These are phyloP conservation scores for Fusarium annulatum DNA, from an alignment of 2,329 filamentous ascomycete species.

Conservation along the genomic window DNA sequence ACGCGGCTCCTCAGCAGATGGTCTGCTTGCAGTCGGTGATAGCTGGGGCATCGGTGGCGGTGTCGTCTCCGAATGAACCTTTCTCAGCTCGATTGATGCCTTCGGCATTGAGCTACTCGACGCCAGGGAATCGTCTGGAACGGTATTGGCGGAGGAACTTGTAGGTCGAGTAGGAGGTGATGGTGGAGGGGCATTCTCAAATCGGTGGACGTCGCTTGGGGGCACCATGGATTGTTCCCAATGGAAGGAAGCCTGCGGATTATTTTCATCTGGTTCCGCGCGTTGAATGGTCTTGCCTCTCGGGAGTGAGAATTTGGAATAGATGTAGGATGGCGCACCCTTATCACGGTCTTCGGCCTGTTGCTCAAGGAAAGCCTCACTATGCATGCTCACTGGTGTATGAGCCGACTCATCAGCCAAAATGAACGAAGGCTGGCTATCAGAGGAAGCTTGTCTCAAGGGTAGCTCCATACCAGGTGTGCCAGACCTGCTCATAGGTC, in stretches of 20 bases:
- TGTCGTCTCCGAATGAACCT: conserved; percentile 60
- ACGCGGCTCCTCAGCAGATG: conserved; percentile 57
- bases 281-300: conserved; percentile 83
- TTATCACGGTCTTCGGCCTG: conserved; percentile 60
- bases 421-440: conserved; percentile 73
- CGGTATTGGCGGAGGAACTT: conserved; percentile 60
- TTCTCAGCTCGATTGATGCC: conserved; percentile 62
- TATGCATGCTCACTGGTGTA: conserved; percentile 78
- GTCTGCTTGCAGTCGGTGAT: conserved; percentile 58
- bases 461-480: conserved; percentile 69
- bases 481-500: conserved; percentile 82
- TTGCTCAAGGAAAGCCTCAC: conserved; percentile 72
- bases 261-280: conserved; percentile 67
- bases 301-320: conserved; percentile 85
- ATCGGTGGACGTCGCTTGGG: conserved; percentile 56
- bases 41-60: conserved; percentile 53
- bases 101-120: conserved; percentile 51
- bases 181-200: conserved; percentile 63
- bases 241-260: conserved; percentile 64
- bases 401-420: conserved; percentile 73
- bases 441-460: conserved; percentile 71
- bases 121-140: conserved; percentile 52
- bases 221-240: conserved; percentile 68
- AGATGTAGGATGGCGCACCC: conserved; percentile 80
- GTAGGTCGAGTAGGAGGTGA: conserved; percentile 71